Percentiles rank a stretch among this genome's conserved stretches.
These are phyloP conservation scores for Gaultheria prostrata DNA, from an alignment of 148 eudicot genomes.

Conservation along the genomic window DNA sequence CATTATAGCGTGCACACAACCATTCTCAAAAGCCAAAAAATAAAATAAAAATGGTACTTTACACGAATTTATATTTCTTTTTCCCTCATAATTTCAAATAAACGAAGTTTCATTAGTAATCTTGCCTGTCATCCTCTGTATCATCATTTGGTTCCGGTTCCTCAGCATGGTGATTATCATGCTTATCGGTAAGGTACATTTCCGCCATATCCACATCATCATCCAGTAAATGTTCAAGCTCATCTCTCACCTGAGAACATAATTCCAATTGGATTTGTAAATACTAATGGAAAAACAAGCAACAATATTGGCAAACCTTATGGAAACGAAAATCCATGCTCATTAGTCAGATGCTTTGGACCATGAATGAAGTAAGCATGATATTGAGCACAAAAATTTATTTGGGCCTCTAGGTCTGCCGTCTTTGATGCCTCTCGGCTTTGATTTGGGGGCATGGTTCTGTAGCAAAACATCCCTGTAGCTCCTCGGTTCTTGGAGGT, in stretches of 20 bases:
- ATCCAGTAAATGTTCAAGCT: conserved; percentile 51
- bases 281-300: background rate
- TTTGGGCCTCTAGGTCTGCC: no score
- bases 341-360: no score
- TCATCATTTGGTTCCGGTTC: background rate
- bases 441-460: no score
- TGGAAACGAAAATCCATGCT: background rate
- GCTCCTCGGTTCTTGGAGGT: no score
- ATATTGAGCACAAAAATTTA: no score
- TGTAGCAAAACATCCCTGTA: no score
- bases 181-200: conserved; percentile 51
- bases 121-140: background rate
- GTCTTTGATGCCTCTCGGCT: no score
- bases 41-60: background rate
- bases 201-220: conserved; percentile 55
- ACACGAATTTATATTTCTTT: background rate
- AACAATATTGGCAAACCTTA: background rate
- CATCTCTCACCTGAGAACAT: conserved; percentile 42
- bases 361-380: no score
- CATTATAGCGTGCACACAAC: background rate
- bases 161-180: background rate
- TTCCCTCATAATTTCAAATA: background rate
- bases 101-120: background rate
- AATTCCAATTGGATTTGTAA: background rate
- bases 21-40: background rate